Evolutionary conservation across 2,329 filamentous ascomycete genomes (phyloP), one percentile per base, ranked within the genome.

Genomic region (Lecanicillium sp.): DNA sequence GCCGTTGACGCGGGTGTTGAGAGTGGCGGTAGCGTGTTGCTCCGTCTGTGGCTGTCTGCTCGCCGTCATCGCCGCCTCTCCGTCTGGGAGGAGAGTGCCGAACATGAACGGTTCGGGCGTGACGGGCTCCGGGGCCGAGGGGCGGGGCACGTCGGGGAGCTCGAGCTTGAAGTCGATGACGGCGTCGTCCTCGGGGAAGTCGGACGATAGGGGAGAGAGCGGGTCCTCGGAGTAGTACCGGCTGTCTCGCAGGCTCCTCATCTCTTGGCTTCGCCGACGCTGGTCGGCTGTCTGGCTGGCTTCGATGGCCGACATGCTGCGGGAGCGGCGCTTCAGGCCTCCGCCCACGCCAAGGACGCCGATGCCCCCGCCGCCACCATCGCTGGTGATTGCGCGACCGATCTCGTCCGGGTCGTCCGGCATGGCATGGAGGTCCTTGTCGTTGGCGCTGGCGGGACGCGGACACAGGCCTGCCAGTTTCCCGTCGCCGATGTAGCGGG

Each of bases 231-330:
- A 70, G 1, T 70, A 70, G 38, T 73, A 74, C 53, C 80, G 79
- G 52, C 79, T 83, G 56, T 78, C 74, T 51, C 81, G 71, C 79
- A 80, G 83, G 56, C 79, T 80, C 11, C 77, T 74, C 32, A 83
- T 81, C 60, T 84, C 81, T 48, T 81, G 78, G 57, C 78, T 83
- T 24, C 79, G 73, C 29, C 78, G 72, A 36, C 79, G 72, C 4
- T 61, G 50, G 33, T 63, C 62, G 2, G 53, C 55, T n/a, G n/a
- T n/a, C 19, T 64, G 61, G 15, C 56, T 56, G 4, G 63, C 60
- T 3, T 65, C 63, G 17, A 83, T 64, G 9, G 78, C 76, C 0
- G 78, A 79, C 10, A 84, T 60, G 53, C 79, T 83, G 41, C 79
- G 70, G 2, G 79, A 84, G 38, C 79, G 73, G 36, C 81, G 71